Evolutionary conservation across 1,139 yeast species (phyloP), one percentile per base, ranked within the genome.

Genomic region (Kazachstania sp.): DNA sequence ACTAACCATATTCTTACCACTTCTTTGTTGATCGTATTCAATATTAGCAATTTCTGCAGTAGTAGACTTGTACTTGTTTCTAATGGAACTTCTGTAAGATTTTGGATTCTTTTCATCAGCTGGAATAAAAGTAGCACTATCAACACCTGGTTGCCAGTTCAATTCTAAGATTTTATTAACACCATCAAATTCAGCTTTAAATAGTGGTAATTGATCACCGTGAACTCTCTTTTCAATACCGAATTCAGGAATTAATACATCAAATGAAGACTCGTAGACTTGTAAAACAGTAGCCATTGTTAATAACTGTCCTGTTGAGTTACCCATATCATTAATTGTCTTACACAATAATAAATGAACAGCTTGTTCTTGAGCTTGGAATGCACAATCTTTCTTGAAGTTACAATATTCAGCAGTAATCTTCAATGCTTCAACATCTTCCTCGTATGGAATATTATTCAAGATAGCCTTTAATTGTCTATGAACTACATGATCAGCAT

Each of bases 191-290:
- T 92, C 97, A 4, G 97, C 97, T 66, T 88, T 88, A 26, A 79
- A 81, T 52, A 92, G 72, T 15, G 98, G 98, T 49, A 92, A 72
- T 66, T 92, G 98, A 68, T 92, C 98, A 39, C 97, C 97, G 60
- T 92, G 98, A 28, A 92, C 97, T 60, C 98, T 79, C 69, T 92
- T 92, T 65, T 92, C 98, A 56, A 92, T 86, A 39, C 98, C 97
- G 69, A 90, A 83, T 57, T 87, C 97, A 1, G 97, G 97, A 52
- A 92, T 75, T 54, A 87, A 79, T 7, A 92, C 95, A 66, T 92
- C 98, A 70, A 92, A 92, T 1, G 97, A 87, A 1, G 96, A 86
- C 67, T 92, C 97, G 63, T 90, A 90, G 7, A 90, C 97, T 65
- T 88, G 97, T 35, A 88, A 70, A 37, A 92, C 94, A 13, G 88